These are phyloP conservation scores for Limonomyces culmigenus DNA, from an alignment of 1,284 basidiomycete genomes.

Conservation along the genomic window DNA sequence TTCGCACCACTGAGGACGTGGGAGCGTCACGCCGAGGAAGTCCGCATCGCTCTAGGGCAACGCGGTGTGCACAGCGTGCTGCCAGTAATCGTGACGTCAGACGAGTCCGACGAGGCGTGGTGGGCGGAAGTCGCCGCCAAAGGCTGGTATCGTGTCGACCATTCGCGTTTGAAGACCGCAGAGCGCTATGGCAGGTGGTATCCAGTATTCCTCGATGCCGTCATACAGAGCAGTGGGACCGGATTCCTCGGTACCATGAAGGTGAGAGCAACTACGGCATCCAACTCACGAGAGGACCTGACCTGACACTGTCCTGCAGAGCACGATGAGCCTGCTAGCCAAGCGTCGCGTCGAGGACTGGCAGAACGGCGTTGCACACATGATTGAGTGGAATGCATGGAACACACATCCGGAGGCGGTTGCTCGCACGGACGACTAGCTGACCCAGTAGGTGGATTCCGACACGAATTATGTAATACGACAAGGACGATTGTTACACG, in stretches of 20 bases:
- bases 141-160: conserved; percentile 48
- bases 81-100: conserved; percentile 55
- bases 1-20: conserved; percentile 43
- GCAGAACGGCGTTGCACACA: conserved; percentile 25
- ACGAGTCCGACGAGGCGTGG: conserved; percentile 48
- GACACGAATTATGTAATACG: background rate
- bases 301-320: too few relatives aligned
- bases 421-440: conserved; percentile 10
- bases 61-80: conserved; percentile 27
- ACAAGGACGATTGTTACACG: too few relatives aligned
- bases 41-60: conserved; percentile 33
- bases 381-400: background rate
- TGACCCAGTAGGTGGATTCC: background rate
- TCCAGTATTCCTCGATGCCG: conserved; percentile 51
- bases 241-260: conserved; percentile 57
- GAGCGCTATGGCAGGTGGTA: conserved; percentile 19
- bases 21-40: conserved; percentile 39
- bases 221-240: conserved; percentile 42
- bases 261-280: too few relatives aligned
- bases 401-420: background rate
- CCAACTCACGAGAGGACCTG: too few relatives aligned
- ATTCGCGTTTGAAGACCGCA: conserved; percentile 27
- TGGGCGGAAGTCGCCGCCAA: conserved; percentile 39
- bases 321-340: conserved; percentile 53
- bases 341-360: conserved; percentile 45